These are phyloP conservation scores for Hansfordia pulvinata DNA, from an alignment of 2,329 filamentous ascomycete genomes.

Conservation along the genomic window DNA sequence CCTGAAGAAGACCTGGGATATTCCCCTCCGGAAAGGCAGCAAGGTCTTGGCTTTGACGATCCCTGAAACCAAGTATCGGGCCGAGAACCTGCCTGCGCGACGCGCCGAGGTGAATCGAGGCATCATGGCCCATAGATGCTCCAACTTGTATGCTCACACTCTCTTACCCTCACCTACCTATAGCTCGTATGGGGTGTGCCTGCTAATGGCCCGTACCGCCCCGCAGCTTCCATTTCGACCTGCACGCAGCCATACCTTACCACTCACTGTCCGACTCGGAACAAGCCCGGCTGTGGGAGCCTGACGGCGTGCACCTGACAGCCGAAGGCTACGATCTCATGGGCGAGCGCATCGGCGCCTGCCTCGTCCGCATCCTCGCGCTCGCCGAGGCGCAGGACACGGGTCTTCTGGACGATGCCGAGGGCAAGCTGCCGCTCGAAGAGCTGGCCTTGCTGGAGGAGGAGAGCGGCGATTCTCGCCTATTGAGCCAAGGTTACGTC, in stretches of 20 bases:
- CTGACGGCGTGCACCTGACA: conserved; percentile 44
- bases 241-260: conserved; percentile 40
- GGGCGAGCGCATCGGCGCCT: conserved; percentile 40
- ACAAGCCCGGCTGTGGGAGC: conserved; percentile 38
- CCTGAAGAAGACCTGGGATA: conserved; percentile 35
- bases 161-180: background rate
- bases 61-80: conserved; percentile 30
- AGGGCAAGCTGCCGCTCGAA: conserved; percentile 19
- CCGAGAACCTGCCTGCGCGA: conserved; percentile 14
- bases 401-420: conserved; percentile 10
- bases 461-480: conserved; percentile 30
- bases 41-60: conserved; percentile 52
- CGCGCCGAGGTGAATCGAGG: conserved; percentile 34
- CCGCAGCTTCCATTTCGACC: conserved; percentile 40
- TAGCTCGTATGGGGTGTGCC: no score
- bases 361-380: conserved; percentile 31
- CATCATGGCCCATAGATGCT: conserved; percentile 33
- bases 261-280: conserved; percentile 30
- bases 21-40: conserved; percentile 31
- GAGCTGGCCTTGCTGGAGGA: conserved; percentile 32
- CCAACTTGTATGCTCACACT: conserved; percentile 30
- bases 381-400: conserved; percentile 16
- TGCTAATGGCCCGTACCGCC: background rate
- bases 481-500: conserved; percentile 37
- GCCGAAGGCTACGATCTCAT: conserved; percentile 47